Conservation (phyloP, 164 flowering plant genomes). For the Buxus sempervirens region DNA sequence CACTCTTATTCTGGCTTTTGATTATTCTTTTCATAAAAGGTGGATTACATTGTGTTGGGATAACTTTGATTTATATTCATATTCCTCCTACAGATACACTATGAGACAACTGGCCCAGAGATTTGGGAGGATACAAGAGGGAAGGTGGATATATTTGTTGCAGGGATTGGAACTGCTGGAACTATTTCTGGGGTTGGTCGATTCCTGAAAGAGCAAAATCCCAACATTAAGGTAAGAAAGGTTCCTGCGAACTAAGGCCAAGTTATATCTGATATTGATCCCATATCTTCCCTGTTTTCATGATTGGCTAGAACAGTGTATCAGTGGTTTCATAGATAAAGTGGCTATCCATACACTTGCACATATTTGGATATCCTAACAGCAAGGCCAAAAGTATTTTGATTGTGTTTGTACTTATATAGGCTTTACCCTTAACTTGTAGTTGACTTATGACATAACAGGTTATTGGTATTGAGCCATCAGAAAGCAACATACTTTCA, state of each 20-base stretch:
- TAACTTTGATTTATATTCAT: background rate
- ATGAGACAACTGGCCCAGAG: conserved; percentile 97
- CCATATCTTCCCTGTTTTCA: background rate
- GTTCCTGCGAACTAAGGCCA: background rate
- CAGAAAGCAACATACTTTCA: conserved; percentile 84
- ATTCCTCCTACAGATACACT: conserved; percentile 66
- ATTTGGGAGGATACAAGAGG: conserved; percentile 97
- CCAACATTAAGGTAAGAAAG: conserved; percentile 60
- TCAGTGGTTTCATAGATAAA: background rate
- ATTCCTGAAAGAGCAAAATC: conserved; percentile 71
- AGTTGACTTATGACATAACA: conserved; percentile 21
- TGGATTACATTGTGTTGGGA: background rate
- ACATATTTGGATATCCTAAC: background rate
- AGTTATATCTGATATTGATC: background rate
- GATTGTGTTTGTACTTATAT: background rate
- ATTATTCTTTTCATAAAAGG: background rate
- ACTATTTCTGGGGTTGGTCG: conserved; percentile 88
- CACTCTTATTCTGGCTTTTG: background rate
- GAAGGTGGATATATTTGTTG: conserved; percentile 89
- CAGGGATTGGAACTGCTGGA: conserved; percentile 97
- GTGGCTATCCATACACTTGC: background rate
- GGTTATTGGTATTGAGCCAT: conserved; percentile 94
- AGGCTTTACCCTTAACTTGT: background rate
- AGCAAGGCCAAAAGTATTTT: background rate
- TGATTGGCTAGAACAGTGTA: background rate